Base-by-base conservation (phyloP, 352 stramenopile genomes). In the Pythium pyrilobum region DNA sequence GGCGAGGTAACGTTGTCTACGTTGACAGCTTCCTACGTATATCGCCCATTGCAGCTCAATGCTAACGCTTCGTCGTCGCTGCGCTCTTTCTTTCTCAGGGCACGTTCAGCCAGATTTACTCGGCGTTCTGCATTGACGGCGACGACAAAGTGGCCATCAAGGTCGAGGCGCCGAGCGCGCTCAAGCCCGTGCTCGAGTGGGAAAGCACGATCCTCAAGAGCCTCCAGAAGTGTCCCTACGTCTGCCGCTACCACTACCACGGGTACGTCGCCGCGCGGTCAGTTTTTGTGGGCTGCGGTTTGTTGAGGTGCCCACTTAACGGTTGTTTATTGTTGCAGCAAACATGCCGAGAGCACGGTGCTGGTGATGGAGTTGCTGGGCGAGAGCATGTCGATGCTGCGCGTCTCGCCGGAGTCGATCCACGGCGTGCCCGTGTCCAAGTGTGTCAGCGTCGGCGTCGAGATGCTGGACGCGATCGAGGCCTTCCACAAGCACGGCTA, bases 61-160 rank as follows among this genome's bases (percentile, higher is more conserved):
- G n/a, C n/a, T n/a, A n/a, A n/a, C n/a, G n/a, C n/a, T n/a, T n/a
- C n/a, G n/a, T n/a, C n/a, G 16, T 21, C 16, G 13, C 37, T 24
- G 13, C 37, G 3, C 8, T 38, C n/a, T 43, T 4, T 62, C 12
- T 16, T 61, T 27, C n/a, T 43, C 32, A 88, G 73, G 85, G 85
- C 21, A 95, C 85, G 6, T 95, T 95, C 52, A 95, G 85, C 47
- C 82, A 95, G 64, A 95, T 95, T 49, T 95, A 92, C 64, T 85
- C 84, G 61, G 85, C 85, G 29, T 90, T 87, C 36, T 83, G 78
- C 38, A 62, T 92, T 27, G 77, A 90, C 41, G 74, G 71, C 59
- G 73, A 75, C 15, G 67, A 88, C 39, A 81, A 81, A 62, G 82
- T 95, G 39, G 85, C 85, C 1, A 80, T 95, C 10, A 95, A 95